Evolutionary conservation across 768 basidiomycete species (phyloP).

Genomic region (Exsudoporus frostii): DNA sequence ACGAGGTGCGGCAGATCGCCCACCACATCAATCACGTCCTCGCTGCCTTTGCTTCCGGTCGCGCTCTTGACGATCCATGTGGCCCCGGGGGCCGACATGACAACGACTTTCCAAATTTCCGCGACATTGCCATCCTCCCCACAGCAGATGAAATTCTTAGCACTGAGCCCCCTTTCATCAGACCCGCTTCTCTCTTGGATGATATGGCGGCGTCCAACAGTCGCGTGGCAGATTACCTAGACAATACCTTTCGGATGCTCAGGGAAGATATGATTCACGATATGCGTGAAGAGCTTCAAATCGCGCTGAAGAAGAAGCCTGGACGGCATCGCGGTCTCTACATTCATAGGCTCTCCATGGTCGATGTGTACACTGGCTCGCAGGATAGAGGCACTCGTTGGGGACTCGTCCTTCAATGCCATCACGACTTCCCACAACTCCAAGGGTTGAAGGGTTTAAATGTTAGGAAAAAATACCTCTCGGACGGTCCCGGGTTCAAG

Average conservation of each 20-base stretch:
- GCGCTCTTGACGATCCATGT: constrained; percentile 13
- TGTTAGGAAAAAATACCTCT: constrained; percentile 38
- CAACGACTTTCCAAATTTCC: constrained; percentile 63
- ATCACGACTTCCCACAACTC: constrained; percentile 37
- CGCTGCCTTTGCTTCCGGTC: constrained; percentile 25
- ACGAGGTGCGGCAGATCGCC: constrained; percentile 31
- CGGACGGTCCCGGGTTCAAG: constrained; percentile 35
- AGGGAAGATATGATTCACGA: constrained; percentile 64
- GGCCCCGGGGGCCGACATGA: constrained; percentile 67
- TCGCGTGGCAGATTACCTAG: constrained; percentile 50
- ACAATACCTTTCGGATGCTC: constrained; percentile 64
- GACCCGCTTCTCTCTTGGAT: constrained; percentile 43
- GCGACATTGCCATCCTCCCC: constrained; percentile 58
- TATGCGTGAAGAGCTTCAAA: constrained; percentile 55
- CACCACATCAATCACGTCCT: constrained; percentile 43
- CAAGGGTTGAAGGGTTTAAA: constrained; percentile 23
- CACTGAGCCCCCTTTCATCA: constrained; percentile 48
- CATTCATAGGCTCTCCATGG: constrained; percentile 37
- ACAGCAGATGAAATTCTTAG: constrained; percentile 59
- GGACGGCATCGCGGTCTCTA: constrained; percentile 39
- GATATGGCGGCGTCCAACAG: constrained; percentile 37
- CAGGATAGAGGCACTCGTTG: constrained; percentile 34
- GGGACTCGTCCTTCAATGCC: constrained; percentile 41
- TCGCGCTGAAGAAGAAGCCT: constrained; percentile 41
- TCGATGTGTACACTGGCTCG: constrained; percentile 37